phyloP scores from a whole-genome alignment of 768 basidiomycete genomes.

The Lactarius akahatsu region DNA sequence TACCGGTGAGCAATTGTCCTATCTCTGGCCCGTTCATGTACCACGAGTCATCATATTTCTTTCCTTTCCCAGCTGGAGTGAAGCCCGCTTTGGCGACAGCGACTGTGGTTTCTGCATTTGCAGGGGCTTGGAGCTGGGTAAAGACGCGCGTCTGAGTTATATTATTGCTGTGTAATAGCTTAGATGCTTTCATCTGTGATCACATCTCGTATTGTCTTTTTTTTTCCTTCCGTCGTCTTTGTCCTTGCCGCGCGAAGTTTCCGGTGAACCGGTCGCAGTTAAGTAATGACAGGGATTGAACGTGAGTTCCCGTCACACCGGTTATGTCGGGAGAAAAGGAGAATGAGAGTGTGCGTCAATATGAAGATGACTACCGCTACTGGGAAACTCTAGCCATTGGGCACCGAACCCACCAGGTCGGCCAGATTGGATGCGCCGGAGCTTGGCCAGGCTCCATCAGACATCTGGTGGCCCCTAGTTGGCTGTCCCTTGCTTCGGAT shows the following conservation, averaged over 20 bases:
- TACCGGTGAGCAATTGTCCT: constrained; percentile 64
- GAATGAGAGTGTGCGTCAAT: constrained; percentile 13
- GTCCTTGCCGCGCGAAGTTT: constrained; percentile 14
- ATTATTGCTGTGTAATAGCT: constrained; percentile 46
- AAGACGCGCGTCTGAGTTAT: constrained; percentile 78
- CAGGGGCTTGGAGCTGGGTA: constrained; percentile 92
- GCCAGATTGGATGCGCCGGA: constrained; percentile 20
- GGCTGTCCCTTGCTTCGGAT: constrained; percentile 23
- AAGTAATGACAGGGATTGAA: constrained; percentile 23
- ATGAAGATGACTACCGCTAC: constrained; percentile 13
- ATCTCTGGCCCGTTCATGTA: constrained; percentile 34
- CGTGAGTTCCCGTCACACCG: constrained; percentile 22
- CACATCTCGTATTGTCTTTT: constrained; percentile 26
- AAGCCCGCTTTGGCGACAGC: constrained; percentile 87
- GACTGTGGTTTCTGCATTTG: constrained; percentile 82
- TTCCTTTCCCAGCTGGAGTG: constrained; percentile 72
- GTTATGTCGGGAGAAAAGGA: constrained; percentile 17
- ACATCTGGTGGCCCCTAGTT: constrained; percentile 23
- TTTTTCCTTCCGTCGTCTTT: constrained; percentile 20
- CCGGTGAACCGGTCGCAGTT: constrained; percentile 5
- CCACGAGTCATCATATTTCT: constrained; percentile 32
- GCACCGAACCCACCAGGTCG: constrained; percentile 19
- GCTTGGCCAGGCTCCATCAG: constrained; percentile 14
- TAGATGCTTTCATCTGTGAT: constrained; percentile 30
- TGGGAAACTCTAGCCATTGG: constrained; percentile 10